Evolutionary conservation across 163 green algal species (phyloP).

Genomic region (Scenedesmus sp.): DNA sequence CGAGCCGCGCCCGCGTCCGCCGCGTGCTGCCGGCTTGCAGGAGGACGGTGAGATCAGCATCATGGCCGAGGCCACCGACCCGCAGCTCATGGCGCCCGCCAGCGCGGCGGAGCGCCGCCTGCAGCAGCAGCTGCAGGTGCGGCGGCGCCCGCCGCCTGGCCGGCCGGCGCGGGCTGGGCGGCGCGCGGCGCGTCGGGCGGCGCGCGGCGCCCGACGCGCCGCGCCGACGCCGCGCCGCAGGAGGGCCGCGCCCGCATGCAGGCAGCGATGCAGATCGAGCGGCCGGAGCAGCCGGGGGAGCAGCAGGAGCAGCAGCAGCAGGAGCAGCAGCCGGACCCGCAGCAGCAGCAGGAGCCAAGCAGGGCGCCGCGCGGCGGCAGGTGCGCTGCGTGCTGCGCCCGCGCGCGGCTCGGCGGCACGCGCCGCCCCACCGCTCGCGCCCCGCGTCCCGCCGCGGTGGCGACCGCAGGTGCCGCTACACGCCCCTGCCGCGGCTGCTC

Average conservation of each 20-base stretch:
- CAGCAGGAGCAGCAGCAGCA: background rate
- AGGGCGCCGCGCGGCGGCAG: too few species aligned
- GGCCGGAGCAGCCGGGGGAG: constrained; percentile 10
- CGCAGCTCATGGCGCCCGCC: constrained; percentile 28
- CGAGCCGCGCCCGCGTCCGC: background rate
- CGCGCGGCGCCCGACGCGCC: too few species aligned
- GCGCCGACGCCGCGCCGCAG: background rate
- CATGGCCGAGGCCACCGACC: constrained; percentile 50
- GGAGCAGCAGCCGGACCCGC: background rate
- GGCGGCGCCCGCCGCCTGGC: background rate
- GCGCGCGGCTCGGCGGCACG: too few species aligned
- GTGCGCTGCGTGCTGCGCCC: too few species aligned
- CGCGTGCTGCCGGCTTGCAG: constrained; percentile 10
- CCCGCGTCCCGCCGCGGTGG: too few species aligned
- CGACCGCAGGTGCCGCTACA: constrained; percentile 55
- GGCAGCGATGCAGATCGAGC: constrained; percentile 24
- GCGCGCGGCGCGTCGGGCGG: too few species aligned
- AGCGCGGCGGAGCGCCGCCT: constrained; percentile 57
- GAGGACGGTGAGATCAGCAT: constrained; percentile 56
- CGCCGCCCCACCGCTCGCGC: too few species aligned
- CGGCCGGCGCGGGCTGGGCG: too few species aligned
- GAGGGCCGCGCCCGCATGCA: constrained; percentile 45
- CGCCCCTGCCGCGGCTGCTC: constrained; percentile 68
- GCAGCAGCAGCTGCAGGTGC: constrained; percentile 50
- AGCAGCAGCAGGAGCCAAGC: constrained; percentile 16